phyloP scores from a whole-genome alignment of 2,329 filamentous ascomycete species.

The Neofusicoccum cordaticola region DNA sequence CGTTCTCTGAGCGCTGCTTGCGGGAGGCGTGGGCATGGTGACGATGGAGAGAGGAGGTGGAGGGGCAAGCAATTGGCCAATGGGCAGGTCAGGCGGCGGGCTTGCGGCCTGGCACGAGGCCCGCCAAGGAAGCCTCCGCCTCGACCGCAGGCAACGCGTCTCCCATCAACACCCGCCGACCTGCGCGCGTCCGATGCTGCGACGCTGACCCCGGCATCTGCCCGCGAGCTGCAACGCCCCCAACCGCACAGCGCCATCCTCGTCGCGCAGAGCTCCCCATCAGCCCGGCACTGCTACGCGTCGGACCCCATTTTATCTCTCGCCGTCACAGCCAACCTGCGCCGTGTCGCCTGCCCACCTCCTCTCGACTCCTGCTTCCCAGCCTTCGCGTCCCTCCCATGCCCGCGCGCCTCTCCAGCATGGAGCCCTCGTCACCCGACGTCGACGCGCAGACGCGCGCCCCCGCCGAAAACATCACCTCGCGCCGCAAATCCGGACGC shows the following conservation, averaged over 20 bases:
- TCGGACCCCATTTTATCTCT: constrained; percentile 8
- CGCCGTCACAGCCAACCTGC: background rate
- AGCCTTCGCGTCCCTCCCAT: constrained; percentile 7
- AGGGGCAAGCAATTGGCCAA: constrained; percentile 16
- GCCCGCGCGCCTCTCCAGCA: constrained; percentile 19
- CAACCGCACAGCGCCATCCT: background rate
- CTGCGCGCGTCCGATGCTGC: constrained; percentile 14
- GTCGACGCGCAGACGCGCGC: constrained; percentile 18
- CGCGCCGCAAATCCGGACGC: constrained; percentile 42
- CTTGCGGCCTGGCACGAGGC: background rate
- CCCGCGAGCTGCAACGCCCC: background rate
- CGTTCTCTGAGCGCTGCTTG: background rate
- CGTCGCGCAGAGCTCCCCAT: background rate
- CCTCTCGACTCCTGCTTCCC: background rate
- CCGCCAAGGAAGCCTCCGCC: constrained; percentile 1
- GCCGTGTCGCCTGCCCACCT: background rate
- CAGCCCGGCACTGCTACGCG: background rate
- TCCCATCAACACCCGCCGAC: constrained; percentile 8
- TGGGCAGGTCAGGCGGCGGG: background rate
- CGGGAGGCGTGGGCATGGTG: background rate
- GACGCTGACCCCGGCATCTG: constrained; percentile 9
- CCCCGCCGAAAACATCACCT: constrained; percentile 12
- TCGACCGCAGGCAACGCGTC: constrained; percentile 11
- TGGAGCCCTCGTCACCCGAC: constrained; percentile 20
- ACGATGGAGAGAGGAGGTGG: constrained; percentile 1